Percentiles rank a stretch among this genome's conserved stretches.
These are phyloP conservation scores for Globisporangium paroecandrum DNA, from an alignment of 352 stramenopile species.

Conservation along the genomic window DNA sequence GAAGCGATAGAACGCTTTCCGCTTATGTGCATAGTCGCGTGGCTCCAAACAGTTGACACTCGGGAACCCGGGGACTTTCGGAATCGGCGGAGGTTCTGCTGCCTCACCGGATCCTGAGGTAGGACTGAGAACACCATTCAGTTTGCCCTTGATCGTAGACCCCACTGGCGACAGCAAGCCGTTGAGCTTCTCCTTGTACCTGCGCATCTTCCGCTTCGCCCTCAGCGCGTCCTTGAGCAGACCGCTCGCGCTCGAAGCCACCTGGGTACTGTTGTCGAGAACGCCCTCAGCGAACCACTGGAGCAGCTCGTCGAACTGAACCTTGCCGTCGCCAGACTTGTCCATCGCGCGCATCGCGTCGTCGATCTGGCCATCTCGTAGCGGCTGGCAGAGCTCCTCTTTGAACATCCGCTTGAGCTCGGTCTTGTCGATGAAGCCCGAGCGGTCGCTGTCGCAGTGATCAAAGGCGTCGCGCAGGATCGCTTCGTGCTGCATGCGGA, in stretches of 20 bases:
- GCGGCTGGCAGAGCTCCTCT: conserved; percentile 43
- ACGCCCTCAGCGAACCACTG: conserved; percentile 37
- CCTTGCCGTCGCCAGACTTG: conserved; percentile 35
- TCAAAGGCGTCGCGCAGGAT: conserved; percentile 47
- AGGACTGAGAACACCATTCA: neutral
- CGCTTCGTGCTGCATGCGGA: conserved; percentile 35
- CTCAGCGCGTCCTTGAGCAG: conserved; percentile 39
- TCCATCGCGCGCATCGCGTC: conserved; percentile 37
- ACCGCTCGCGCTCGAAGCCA: conserved; percentile 14
- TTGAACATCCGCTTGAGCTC: conserved; percentile 44
- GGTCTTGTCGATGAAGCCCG: conserved; percentile 29
- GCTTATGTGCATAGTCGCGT: conserved; percentile 37
- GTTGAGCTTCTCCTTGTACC: conserved; percentile 41
- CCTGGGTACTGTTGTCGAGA: conserved; percentile 17
- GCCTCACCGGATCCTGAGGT: neutral
- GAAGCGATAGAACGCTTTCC: conserved; percentile 47
- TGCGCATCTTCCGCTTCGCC: conserved; percentile 37
- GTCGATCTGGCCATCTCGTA: conserved; percentile 31
- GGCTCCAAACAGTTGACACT: conserved; percentile 26
- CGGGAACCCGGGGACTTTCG: conserved; percentile 35
- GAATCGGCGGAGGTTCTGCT: neutral
- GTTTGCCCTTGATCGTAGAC: conserved; percentile 11
- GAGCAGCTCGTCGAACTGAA: conserved; percentile 46
- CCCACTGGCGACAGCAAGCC: conserved; percentile 23
- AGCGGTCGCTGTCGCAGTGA: conserved; percentile 38